Conservation (phyloP, 1,284 basidiomycete genomes). For the Leccinum solheimii region DNA sequence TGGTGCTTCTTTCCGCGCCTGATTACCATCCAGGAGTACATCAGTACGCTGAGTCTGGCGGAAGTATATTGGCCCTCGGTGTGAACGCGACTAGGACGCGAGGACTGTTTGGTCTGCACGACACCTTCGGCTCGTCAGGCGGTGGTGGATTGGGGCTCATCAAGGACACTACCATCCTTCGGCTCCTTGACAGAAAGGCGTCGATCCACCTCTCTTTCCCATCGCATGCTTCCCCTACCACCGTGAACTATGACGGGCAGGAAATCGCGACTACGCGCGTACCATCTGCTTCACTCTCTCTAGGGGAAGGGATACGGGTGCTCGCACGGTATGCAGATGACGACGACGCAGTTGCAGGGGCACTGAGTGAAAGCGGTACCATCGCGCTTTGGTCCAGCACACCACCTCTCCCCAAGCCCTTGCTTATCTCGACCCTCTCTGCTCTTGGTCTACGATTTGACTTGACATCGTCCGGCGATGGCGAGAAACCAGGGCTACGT, state of each 20-base stretch:
- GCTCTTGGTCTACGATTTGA: slow-evolving; percentile 29
- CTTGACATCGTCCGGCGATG: background rate
- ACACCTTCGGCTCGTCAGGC: slow-evolving; percentile 11
- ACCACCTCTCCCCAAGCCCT: slow-evolving; percentile 25
- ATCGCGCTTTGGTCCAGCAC: slow-evolving; percentile 34
- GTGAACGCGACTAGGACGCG: slow-evolving; percentile 40
- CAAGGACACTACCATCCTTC: slow-evolving; percentile 25
- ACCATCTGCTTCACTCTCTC: slow-evolving; percentile 16
- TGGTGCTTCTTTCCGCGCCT: slow-evolving; percentile 70
- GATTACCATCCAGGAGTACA: slow-evolving; percentile 52
- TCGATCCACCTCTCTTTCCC: slow-evolving; percentile 33
- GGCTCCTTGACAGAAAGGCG: slow-evolving; percentile 22
- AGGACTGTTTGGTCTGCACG: slow-evolving; percentile 23
- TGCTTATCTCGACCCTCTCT: slow-evolving; percentile 23
- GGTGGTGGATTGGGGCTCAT: slow-evolving; percentile 18
- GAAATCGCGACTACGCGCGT: slow-evolving; percentile 10
- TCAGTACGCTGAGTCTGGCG: slow-evolving; percentile 68
- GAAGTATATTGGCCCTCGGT: slow-evolving; percentile 67
- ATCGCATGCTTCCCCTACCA: slow-evolving; percentile 10
- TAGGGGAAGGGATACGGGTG: slow-evolving; percentile 12
- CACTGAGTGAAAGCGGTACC: slow-evolving; percentile 25
- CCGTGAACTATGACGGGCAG: slow-evolving; percentile 14
- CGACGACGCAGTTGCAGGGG: slow-evolving; percentile 22
- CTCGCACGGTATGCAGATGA: background rate
- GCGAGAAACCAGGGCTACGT: background rate